Base-by-base conservation (phyloP, 2,329 filamentous ascomycete genomes). In the Amesomyces nigricolor region DNA sequence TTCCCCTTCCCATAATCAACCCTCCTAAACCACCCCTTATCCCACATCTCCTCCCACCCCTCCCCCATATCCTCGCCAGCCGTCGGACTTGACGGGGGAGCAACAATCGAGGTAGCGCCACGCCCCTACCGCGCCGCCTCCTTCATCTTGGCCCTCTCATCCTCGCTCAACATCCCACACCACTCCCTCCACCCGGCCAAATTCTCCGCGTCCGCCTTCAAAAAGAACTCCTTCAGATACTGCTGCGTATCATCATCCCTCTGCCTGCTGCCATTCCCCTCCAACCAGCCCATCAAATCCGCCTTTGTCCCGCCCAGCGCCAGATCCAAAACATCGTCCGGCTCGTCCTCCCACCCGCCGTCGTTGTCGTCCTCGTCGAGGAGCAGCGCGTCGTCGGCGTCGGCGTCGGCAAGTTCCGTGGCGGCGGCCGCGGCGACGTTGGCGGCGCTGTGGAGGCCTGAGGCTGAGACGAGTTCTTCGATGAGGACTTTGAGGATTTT, bases 401-500 rank as follows among this genome's bases (percentile, higher is more conserved):
- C 78, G 10, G 77, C 78, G 52, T 75, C 73, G 22, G 69, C 71
- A 43, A 80, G 77, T 30, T 82, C 78, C 2, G 79, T 79, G 5
- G 80, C 76, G 0, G 82, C 82, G 0, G 82, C 80, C 0, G 83
- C 79, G 0, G 83, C 85, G 0, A 82, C 81, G 1, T 82, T 81
- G 1, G 85, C 76, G 49, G 83, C 79, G 47, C 75, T 75, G 57
- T 76, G 73, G n/a, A 74, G 72, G 22, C 89, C 89, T 4, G 88
- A 86, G 1, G 91, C 89, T 0, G 89, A 90, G 5, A 88, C 78
- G 3, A 99, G 82, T 73, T 99, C 94, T 67, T 96, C 90, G 46
- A 97, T 87, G 8, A 99, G 82, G 4, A 97, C 87, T 76, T 99
- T 99, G 72, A 97, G 75, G 58, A 99, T 96, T 75, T 99, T 99